Conservation (phyloP, 345 rosid genomes). For the Ailanthus altissimus region DNA sequence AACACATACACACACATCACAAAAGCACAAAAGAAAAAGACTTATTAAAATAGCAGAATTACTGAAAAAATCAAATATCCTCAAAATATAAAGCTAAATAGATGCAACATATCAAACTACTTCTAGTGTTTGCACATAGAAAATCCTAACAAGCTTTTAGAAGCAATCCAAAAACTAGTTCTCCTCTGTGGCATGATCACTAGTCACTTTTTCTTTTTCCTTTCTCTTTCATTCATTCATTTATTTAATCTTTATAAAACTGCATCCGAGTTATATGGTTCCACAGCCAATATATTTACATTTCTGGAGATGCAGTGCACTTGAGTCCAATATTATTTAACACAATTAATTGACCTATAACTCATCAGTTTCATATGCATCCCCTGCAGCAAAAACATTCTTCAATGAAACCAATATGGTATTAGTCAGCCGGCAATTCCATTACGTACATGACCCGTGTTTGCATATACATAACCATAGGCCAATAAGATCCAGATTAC, state of each 20-base stretch:
- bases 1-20: neutral
- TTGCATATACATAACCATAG: neutral
- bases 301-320: neutral
- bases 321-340: neutral
- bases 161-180: neutral
- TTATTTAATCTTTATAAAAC: neutral
- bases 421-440: neutral
- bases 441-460: neutral
- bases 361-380: neutral
- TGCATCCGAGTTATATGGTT: neutral
- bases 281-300: neutral
- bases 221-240: neutral
- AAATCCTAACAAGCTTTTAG: neutral
- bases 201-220: conserved; percentile 14
- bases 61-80: neutral
- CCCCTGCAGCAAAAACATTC: neutral
- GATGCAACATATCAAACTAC: neutral
- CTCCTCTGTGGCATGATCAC: neutral
- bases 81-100: neutral
- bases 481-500: conserved; percentile 37
- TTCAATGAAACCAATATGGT: neutral
- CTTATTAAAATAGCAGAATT: neutral
- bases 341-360: neutral
- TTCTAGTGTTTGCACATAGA: neutral
- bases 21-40: neutral